These are phyloP conservation scores for Didymosphaeria variabile DNA, from an alignment of 2,329 filamentous ascomycete genomes.

Conservation along the genomic window DNA sequence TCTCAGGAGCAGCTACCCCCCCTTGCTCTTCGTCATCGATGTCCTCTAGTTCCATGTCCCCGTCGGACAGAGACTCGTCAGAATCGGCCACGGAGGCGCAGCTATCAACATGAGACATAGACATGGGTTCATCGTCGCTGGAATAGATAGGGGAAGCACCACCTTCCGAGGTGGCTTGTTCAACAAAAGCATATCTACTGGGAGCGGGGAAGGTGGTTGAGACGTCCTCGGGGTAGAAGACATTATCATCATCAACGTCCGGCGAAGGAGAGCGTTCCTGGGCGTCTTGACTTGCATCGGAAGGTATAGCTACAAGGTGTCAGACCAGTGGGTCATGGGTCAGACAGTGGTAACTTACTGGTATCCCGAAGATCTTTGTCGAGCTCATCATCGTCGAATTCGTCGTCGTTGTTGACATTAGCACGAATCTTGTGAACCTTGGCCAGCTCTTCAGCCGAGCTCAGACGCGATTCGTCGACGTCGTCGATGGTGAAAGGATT, in stretches of 20 bases:
- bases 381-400: constrained; percentile 17
- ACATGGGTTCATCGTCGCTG: constrained; percentile 9
- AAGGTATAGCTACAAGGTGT: background rate
- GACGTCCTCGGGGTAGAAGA: constrained; percentile 5
- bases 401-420: constrained; percentile 22
- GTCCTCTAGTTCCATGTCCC: background rate
- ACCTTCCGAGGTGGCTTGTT: background rate
- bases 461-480: constrained; percentile 24
- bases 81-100: constrained; percentile 2
- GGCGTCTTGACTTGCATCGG: background rate
- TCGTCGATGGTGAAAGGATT: constrained; percentile 45
- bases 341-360: background rate
- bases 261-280: constrained; percentile 6
- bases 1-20: background rate
- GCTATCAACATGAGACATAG: background rate
- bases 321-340: background rate
- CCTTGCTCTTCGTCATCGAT: constrained; percentile 11
- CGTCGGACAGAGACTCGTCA: constrained; percentile 13
- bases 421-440: constrained; percentile 6
- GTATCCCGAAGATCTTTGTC: constrained; percentile 18
- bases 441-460: background rate
- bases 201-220: background rate
- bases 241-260: constrained; percentile 5
- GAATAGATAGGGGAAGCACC: background rate
- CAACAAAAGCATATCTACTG: background rate